Evolutionary conservation across 768 basidiomycete genomes (phyloP), one percentile per base, ranked within the genome.

Genomic region (Leccinellum rugosiceps): DNA sequence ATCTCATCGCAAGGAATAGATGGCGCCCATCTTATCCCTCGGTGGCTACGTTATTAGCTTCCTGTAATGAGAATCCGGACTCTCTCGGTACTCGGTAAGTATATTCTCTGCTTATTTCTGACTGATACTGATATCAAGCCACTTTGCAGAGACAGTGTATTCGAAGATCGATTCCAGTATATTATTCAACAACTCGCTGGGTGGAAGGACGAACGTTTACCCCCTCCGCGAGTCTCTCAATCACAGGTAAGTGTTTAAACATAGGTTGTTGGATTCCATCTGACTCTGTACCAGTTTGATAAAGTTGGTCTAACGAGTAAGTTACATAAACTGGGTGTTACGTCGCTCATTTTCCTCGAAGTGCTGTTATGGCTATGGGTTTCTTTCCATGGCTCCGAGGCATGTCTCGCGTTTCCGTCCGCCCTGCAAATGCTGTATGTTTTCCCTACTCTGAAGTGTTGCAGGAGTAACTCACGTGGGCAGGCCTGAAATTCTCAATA

Each of bases 401-500:
- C 91, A 25, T 81, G 83, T 30, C 76, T 90, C 44, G 78, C 89
- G 26, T 88, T 93, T 72, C 88, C 90, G 48, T 93, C 91, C 65
- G 78, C 86, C 50, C 78, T 90, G 51, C 83, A 83, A 13, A 77
- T 94, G 72, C 79, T 96, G 90, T 94, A 59, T 58, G 90, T 80
- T 49, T 30, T 6, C 50, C 23, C 57, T 53, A 51, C 44, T 49
- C 45, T 56, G 34, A 43, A 31, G 13, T 51, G 9, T 48, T 13
- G 28, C 15, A 45, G 35, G 44, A 32, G 38, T 52, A 44, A 23
- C 61, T 58, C 50, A 59, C 50, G 54, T 61, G 51, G 52, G 34
- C 66, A 94, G 92, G 68, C 92, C 92, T 35, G 91, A 92, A 70
- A 88, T 93, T 57, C 80, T 95, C 67, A 86, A 84, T 59, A 92